These are phyloP conservation scores for Torulaspora indica DNA, from an alignment of 805 yeast species.

Conservation along the genomic window DNA sequence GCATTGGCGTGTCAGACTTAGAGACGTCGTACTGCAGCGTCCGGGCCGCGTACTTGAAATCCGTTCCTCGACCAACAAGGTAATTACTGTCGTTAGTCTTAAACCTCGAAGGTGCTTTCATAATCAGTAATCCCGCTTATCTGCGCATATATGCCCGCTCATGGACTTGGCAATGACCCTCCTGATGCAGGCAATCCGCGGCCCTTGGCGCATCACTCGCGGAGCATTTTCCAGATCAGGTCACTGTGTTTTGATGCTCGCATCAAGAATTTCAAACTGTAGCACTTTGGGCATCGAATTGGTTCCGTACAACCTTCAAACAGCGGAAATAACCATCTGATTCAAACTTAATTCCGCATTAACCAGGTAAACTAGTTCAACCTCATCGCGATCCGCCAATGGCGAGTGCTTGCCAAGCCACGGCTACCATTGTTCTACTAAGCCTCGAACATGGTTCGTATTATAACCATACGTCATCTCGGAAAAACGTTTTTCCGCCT, in stretches of 20 bases:
- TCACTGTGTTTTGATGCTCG: slow-evolving; percentile 55
- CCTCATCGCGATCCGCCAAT: slow-evolving; percentile 66
- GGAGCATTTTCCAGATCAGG: slow-evolving; percentile 48
- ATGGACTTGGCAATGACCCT: slow-evolving; percentile 62
- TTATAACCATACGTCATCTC: not conserved
- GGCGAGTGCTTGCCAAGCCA: too few relatives aligned
- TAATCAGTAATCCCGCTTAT: slow-evolving; percentile 50
- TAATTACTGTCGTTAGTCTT: slow-evolving; percentile 43
- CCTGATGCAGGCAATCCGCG: slow-evolving; percentile 45
- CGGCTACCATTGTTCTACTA: not conserved
- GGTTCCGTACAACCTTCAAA: slow-evolving; percentile 68
- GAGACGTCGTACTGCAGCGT: too few relatives aligned
- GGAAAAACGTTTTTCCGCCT: not conserved
- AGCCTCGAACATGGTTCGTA: too few relatives aligned
- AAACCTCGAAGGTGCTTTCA: slow-evolving; percentile 65
- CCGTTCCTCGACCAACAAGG: slow-evolving; percentile 57
- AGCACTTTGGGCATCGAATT: slow-evolving; percentile 86
- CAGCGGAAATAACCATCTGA: slow-evolving; percentile 60
- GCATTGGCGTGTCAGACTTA: too few relatives aligned
- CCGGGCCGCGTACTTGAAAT: slow-evolving; percentile 69
- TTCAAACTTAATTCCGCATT: slow-evolving; percentile 76
- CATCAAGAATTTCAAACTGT: slow-evolving; percentile 55
- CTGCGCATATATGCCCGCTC: slow-evolving; percentile 72
- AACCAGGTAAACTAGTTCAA: slow-evolving; percentile 67
- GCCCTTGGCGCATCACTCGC: slow-evolving; percentile 38